A percentile compares a stretch with the other conserved stretches of the same genome.
phyloP scores from a whole-genome alignment of 208 protist genomes.

The Borovskyia barvae region DNA sequence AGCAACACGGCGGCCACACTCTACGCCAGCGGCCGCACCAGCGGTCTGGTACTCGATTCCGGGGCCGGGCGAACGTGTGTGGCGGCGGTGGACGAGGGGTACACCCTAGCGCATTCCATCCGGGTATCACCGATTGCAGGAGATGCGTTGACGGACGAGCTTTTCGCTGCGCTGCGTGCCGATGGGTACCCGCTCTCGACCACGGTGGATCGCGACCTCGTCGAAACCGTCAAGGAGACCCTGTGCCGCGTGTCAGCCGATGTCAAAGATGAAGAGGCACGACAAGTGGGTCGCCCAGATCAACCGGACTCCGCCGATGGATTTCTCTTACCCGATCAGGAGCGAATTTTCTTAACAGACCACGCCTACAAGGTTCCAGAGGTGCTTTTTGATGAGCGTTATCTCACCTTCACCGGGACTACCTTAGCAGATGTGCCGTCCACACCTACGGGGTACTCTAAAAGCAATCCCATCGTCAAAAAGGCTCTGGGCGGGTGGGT shows the following conservation, averaged over 20 bases:
- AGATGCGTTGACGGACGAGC: constrained; percentile 74
- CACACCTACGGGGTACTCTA: constrained; percentile 46
- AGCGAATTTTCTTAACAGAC: constrained; percentile 79
- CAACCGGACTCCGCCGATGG: constrained; percentile 10
- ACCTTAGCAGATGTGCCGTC: constrained; percentile 4
- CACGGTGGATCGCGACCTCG: constrained; percentile 43
- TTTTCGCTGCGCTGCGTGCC: constrained; percentile 47
- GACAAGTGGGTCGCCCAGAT: neutral
- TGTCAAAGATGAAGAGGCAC: constrained; percentile 10
- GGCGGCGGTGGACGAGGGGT: constrained; percentile 98
- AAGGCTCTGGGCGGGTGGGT: constrained; percentile 38
- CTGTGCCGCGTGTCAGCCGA: constrained; percentile 71
- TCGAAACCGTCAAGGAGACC: constrained; percentile 80
- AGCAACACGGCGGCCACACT: constrained; percentile 94
- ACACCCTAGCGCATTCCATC: constrained; percentile 71
- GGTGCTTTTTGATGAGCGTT: constrained; percentile 70
- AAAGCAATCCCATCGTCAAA: constrained; percentile 26
- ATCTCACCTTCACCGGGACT: constrained; percentile 45
- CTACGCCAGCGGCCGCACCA: constrained; percentile 97
- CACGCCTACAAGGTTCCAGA: constrained; percentile 84
- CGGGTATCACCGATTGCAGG: constrained; percentile 67
- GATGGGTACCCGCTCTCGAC: constrained; percentile 93
- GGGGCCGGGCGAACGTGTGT: constrained; percentile 99
- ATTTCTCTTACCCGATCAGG: constrained; percentile 88
- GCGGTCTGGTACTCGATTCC: constrained; percentile 98